Evolutionary conservation across 148 eudicot genomes (phyloP), one percentile per base, ranked within the genome.

Genomic region (Polygonum aviculare): DNA sequence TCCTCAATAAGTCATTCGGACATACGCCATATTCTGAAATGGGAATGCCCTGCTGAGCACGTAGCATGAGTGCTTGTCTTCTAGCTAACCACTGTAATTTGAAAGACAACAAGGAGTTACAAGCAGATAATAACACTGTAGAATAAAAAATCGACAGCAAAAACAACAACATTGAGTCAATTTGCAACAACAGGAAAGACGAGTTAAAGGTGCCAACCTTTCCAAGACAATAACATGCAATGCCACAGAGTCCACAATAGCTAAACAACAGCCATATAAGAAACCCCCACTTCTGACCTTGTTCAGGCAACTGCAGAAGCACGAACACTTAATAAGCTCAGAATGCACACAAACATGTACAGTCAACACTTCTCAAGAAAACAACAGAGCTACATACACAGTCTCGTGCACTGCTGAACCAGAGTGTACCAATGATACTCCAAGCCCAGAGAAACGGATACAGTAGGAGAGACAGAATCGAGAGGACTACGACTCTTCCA

Each of bases 251-350:
- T 79, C 97, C 99, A 79, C 91, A 91, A 76, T 89, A 95, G 85
- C 99, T 95, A 83, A 95, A 95, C 73, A 95, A 87, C 84, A 95
- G 80, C 98, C 99, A 95, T 79, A 95, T 90, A 75, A 95, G 86
- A 79, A 95, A 95, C 41, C 98, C 99, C 96, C 96, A 92, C 70
- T 91, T 95, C 85, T 93, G 99, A 71, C 97, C 96, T 83, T 91
- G 87, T 87, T 93, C 94, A 19, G 97, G 96, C 85, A 95, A 81
- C 99, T 96, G 91, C 78, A 85, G 77, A 69, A 59, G 73, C 74
- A 83, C 45, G 16, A 70, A 79, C 72, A 82, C 73, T 44, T 44
- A 51, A 36, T 36, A 31, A 63, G 69, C 69, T 63, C 69, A 16
- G 3, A 35, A 67, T 38, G 21, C 7, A 36, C 45, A 67, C 44